Percentiles rank a stretch among this genome's conserved stretches.
These are phyloP conservation scores for Paramarasmius palmivorus DNA, from an alignment of 1,284 basidiomycete species.

Conservation along the genomic window DNA sequence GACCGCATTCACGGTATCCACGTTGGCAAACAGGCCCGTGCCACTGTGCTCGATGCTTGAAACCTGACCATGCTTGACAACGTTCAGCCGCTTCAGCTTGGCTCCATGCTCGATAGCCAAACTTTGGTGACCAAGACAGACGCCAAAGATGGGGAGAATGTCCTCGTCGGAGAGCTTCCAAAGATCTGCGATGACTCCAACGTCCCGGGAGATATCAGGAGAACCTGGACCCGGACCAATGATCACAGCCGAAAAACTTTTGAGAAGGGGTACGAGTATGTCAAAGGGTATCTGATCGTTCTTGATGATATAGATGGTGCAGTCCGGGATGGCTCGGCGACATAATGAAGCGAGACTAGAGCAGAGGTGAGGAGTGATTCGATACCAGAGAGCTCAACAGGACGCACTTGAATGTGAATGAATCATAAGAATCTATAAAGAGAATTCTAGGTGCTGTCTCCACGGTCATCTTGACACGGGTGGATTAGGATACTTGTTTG, in stretches of 20 bases:
- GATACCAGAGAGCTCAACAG: neutral
- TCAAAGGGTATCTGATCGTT: conserved; percentile 61
- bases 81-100: conserved; percentile 44
- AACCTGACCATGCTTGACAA: conserved; percentile 84
- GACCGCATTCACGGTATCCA: conserved; percentile 69
- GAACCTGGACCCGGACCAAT: conserved; percentile 83
- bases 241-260: conserved; percentile 66
- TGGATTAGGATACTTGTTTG: too few species aligned
- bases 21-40: conserved; percentile 62
- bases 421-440: conserved; percentile 83
- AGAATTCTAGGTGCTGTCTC: conserved; percentile 51
- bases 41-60: conserved; percentile 62
- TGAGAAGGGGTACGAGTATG: conserved; percentile 51
- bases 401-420: conserved; percentile 83
- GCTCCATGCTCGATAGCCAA: conserved; percentile 82
- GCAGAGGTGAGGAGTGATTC: neutral
- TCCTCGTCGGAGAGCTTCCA: conserved; percentile 58
- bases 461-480: conserved; percentile 35
- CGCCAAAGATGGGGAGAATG: conserved; percentile 78
- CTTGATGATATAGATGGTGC: conserved; percentile 66
- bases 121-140: conserved; percentile 93
- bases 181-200: conserved; percentile 66
- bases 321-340: conserved; percentile 56
- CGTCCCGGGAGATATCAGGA: conserved; percentile 61
- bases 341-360: conserved; percentile 65